phyloP scores from a whole-genome alignment of 257 asterid species.

The Gentiana macrophylla region DNA sequence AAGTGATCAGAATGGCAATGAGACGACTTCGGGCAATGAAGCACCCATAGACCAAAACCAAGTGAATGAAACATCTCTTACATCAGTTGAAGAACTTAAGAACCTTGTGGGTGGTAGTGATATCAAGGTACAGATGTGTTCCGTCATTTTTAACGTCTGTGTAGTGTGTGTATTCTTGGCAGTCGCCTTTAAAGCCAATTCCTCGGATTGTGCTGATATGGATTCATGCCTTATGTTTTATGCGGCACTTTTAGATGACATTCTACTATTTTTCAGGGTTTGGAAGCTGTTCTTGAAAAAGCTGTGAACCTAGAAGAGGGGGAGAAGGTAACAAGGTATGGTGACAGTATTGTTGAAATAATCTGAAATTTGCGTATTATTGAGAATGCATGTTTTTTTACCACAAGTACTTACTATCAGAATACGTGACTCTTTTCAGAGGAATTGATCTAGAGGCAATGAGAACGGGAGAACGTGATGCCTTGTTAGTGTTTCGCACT shows the following conservation, averaged over 20 bases:
- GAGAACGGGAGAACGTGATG: conserved; percentile 81
- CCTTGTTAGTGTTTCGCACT: conserved; percentile 88
- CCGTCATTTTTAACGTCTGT: conserved; percentile 10
- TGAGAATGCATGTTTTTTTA: no score
- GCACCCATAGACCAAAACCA: conserved; percentile 35
- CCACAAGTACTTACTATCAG: conserved; percentile 20
- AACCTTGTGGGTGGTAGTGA: conserved; percentile 78
- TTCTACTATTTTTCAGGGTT: conserved; percentile 43
- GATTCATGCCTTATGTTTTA: background rate
- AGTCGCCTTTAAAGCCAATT: background rate
- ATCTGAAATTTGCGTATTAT: no score
- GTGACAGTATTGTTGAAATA: conserved; percentile 6
- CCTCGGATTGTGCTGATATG: background rate
- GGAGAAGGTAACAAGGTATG: conserved; percentile 72
- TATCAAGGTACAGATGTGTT: conserved; percentile 53
- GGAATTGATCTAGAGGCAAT: conserved; percentile 63
- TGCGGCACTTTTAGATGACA: conserved; percentile 1
- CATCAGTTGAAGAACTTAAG: conserved; percentile 75
- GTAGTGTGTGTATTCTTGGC: conserved; percentile 5
- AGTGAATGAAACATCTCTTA: conserved; percentile 39
- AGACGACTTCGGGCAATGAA: conserved; percentile 35
- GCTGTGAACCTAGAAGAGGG: conserved; percentile 95
- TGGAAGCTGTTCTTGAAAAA: conserved; percentile 98
- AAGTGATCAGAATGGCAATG: conserved; percentile 45
- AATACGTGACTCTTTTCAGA: conserved; percentile 29